These are phyloP conservation scores for Polytrichum commune DNA, from an alignment of 225 moss, liverwort and hornwort genomes.

Conservation along the genomic window DNA sequence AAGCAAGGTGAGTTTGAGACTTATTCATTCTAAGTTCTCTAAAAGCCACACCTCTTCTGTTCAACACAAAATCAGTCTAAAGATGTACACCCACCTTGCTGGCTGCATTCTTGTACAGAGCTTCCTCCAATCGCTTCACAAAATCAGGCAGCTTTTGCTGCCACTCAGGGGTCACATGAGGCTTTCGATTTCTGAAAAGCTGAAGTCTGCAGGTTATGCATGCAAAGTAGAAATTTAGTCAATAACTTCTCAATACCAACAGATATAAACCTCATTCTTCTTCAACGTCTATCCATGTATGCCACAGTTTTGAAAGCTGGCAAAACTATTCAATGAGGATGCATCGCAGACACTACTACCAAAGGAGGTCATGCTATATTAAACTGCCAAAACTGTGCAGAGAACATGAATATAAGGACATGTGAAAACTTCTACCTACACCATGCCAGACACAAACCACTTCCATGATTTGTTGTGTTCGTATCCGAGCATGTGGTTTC, in stretches of 20 bases:
- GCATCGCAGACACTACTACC: no score
- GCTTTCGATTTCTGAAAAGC: conserved; percentile 77
- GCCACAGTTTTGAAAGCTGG: background rate
- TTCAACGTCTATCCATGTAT: conserved; percentile 4
- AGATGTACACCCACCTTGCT: conserved; percentile 65
- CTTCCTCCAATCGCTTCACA: conserved; percentile 92
- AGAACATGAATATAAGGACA: no score
- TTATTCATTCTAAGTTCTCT: no score
- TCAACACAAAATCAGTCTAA: background rate
- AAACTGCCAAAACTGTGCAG: no score
- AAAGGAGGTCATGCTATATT: no score
- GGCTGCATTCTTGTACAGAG: conserved; percentile 67
- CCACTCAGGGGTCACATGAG: conserved; percentile 73
- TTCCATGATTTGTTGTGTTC: no score
- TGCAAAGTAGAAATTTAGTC: conserved; percentile 17
- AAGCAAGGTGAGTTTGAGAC: no score
- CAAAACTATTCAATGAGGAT: background rate
- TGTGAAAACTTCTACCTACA: no score
- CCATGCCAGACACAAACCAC: no score
- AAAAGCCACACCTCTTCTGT: no score
- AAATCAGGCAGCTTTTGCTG: conserved; percentile 95
- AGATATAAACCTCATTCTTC: background rate
- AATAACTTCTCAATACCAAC: background rate
- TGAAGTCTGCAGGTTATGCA: conserved; percentile 54
- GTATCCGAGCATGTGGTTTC: no score